Evolutionary conservation across 176 grass and related monocot genomes (phyloP), one percentile per base, ranked within the genome.

Genomic region (Neostapfia colusana): DNA sequence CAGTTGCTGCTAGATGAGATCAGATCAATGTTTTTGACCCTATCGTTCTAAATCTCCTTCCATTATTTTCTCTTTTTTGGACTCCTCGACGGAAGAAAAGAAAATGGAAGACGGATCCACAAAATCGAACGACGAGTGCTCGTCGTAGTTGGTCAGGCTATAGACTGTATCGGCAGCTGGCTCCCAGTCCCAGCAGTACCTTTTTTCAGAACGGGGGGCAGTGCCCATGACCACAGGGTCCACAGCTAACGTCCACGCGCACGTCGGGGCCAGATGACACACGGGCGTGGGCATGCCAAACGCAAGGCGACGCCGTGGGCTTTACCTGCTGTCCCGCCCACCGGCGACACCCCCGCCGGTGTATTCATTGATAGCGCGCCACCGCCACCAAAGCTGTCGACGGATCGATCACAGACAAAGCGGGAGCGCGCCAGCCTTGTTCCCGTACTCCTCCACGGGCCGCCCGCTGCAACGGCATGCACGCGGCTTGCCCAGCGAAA

Each of bases 321-420:
- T 72, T 58, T 56, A 84, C 70, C 77, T 37, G 60, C 39, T 51
- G 23, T 20, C 76, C 9, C 55, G 55, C 21, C 8, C 54, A 57
- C 54, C 70, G 37, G 81, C 75, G 70, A 69, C 78, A 64, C 34
- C 27, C 65, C 55, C 81, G 81, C 77, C 71, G 77, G 70, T 28
- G 86, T 77, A 3, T 31, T 31, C 31, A 81, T 76, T 81, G 8
- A 80, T 75, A 57, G 28, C 49, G 39, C 64, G 16, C 76, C 76
- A 67, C 75, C 62, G 4, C 14, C 60, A 15, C 34, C 34, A 18
- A 64, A 64, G 62, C 34, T 35, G 31, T 3, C 27, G 11, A 35
- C 36, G 17, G 44, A 37, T 17, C 49, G 10, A 10, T 78, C 85
- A 88, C 81, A 80, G 7, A 75, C 81, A 88, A 88, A 44, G 40